These are phyloP conservation scores for Boletus reticuloceps DNA, from an alignment of 768 basidiomycete genomes.

Conservation along the genomic window DNA sequence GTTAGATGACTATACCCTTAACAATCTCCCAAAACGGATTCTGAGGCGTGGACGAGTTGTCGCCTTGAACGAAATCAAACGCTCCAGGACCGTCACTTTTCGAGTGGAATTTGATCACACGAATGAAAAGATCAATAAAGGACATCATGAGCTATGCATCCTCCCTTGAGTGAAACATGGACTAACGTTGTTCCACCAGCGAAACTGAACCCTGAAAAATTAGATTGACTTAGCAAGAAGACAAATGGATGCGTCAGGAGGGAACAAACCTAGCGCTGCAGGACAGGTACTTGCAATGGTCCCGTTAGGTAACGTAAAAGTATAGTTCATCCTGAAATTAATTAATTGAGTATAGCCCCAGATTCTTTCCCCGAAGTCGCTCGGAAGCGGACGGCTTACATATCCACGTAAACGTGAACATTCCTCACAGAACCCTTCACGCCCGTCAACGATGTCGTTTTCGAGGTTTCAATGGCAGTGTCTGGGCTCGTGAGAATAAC, in stretches of 20 bases:
- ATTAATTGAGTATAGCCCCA: not conserved
- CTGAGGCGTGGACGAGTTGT: constrained; percentile 58
- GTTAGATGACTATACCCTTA: constrained; percentile 43
- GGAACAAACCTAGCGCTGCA: constrained; percentile 64
- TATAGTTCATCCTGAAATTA: constrained; percentile 59
- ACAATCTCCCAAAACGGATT: constrained; percentile 83
- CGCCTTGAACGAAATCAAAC: constrained; percentile 75
- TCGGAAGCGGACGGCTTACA: constrained; percentile 42
- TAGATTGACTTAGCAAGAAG: not conserved
- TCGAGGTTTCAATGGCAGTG: constrained; percentile 16
- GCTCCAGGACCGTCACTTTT: constrained; percentile 68
- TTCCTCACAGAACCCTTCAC: constrained; percentile 63
- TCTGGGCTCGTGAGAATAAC: constrained; percentile 18
- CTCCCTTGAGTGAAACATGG: not conserved
- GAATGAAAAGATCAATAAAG: not conserved
- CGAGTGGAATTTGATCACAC: not conserved
- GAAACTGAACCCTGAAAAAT: constrained; percentile 59
- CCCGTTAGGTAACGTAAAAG: constrained; percentile 65
- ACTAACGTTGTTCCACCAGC: constrained; percentile 79
- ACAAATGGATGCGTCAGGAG: not conserved
- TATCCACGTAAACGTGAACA: constrained; percentile 69
- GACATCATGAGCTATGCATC: not conserved
- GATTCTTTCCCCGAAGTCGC: not conserved
- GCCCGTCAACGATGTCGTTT: constrained; percentile 32
- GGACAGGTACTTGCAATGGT: constrained; percentile 70